Evolutionary conservation across 139 green algal genomes (phyloP).

Genomic region (Volvox africanus): DNA sequence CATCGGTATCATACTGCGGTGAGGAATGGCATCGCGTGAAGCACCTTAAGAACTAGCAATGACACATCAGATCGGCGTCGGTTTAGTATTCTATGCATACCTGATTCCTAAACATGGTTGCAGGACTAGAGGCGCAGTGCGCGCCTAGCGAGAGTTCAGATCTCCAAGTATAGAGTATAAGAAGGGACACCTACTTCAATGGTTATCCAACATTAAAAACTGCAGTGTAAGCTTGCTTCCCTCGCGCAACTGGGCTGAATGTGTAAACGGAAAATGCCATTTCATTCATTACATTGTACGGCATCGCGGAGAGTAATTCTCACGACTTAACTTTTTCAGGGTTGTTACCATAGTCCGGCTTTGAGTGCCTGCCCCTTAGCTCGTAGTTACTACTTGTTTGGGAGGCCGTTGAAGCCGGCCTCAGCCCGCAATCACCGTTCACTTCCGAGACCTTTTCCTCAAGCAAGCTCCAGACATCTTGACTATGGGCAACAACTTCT

Average conservation of each 20-base stretch:
- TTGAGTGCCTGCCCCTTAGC: not conserved
- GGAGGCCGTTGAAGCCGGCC: not conserved
- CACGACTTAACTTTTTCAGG: too few relatives aligned
- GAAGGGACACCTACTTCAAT: too few relatives aligned
- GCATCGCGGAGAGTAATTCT: too few relatives aligned
- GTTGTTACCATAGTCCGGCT: too few relatives aligned
- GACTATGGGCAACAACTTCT: slow-evolving; percentile 43
- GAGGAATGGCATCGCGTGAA: slow-evolving; percentile 19
- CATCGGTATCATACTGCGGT: slow-evolving; percentile 97
- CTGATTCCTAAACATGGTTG: slow-evolving; percentile 52
- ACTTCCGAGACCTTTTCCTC: slow-evolving; percentile 4
- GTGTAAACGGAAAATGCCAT: too few relatives aligned
- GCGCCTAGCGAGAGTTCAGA: not conserved
- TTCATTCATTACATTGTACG: too few relatives aligned
- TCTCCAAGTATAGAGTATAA: not conserved
- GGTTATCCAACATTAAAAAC: too few relatives aligned
- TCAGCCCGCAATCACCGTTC: not conserved
- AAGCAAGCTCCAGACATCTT: not conserved
- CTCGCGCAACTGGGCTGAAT: too few relatives aligned
- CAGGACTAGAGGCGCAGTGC: not conserved
- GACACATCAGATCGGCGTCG: too few relatives aligned
- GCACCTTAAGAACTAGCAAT: not conserved
- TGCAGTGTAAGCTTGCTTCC: too few relatives aligned
- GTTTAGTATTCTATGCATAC: not conserved
- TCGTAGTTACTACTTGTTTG: not conserved